Conservation (phyloP, 345 rosid species). For the Salix caprea region DNA sequence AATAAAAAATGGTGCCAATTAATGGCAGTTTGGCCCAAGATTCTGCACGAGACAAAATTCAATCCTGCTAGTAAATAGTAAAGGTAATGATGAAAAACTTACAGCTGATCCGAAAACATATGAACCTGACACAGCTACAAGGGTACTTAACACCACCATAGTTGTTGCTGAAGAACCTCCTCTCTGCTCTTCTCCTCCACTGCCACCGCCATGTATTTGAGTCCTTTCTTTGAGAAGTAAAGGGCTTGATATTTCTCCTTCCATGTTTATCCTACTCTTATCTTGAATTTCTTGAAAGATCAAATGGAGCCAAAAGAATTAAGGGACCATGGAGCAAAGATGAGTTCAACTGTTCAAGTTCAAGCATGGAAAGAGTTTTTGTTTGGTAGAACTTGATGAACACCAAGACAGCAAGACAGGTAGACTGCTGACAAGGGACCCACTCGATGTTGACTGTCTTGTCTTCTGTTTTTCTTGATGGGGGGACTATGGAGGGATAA, state of each 20-base stretch:
- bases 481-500: too few species aligned
- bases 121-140: conserved; percentile 43
- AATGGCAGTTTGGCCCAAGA: too few species aligned
- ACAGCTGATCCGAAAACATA: conserved; percentile 51
- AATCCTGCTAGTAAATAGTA: too few species aligned
- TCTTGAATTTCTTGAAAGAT: background rate
- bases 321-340: too few species aligned
- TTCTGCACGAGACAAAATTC: background rate
- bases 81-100: conserved; percentile 10
- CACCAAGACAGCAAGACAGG: too few species aligned
- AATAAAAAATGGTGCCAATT: too few species aligned
- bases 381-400: too few species aligned
- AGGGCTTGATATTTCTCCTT: conserved; percentile 10
- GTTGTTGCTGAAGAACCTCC: conserved; percentile 22
- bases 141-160: conserved; percentile 25
- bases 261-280: conserved; percentile 10
- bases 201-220: background rate
- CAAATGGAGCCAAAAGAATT: background rate
- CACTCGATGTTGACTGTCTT: too few species aligned
- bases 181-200: background rate
- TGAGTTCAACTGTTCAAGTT: too few species aligned
- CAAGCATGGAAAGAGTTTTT: too few species aligned
- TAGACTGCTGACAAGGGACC: too few species aligned
- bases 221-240: conserved; percentile 22
- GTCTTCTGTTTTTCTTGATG: too few species aligned